Percentiles rank a stretch among this genome's conserved stretches.
phyloP scores from a whole-genome alignment of 306 rosid genomes.

The Rubus parviflorus region DNA sequence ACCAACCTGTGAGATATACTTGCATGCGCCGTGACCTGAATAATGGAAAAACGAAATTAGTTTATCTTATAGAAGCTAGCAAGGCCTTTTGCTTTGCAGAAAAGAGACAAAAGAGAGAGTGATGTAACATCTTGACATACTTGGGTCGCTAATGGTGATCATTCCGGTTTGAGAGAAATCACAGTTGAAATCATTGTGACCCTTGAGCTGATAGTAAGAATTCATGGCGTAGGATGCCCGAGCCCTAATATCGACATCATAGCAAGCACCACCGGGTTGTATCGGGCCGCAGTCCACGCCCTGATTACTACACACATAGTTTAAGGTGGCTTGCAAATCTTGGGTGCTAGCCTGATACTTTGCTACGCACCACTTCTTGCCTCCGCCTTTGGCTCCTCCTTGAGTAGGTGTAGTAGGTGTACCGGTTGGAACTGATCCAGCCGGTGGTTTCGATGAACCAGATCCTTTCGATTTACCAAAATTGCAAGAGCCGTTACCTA shows the following conservation, averaged over 20 bases:
- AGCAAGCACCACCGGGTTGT: not conserved
- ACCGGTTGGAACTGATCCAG: not conserved
- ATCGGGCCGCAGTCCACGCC: not conserved
- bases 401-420: not conserved
- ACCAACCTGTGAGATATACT: not conserved
- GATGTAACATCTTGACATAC: constrained; percentile 6
- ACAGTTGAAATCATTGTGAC: constrained; percentile 56
- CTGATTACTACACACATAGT: not conserved
- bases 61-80: not conserved
- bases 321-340: not conserved
- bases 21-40: not conserved
- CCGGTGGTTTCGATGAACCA: not conserved
- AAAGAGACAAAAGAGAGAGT: not conserved
- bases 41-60: not conserved
- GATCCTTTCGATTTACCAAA: not conserved
- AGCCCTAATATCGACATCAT: not conserved
- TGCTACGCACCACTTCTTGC: not conserved
- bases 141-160: constrained; percentile 48
- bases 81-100: no score
- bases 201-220: constrained; percentile 46
- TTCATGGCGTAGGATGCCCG: not conserved
- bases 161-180: constrained; percentile 60
- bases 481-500: not conserved
- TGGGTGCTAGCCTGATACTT: not conserved
- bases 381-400: no score